These are phyloP conservation scores for Colletotrichum sp. DNA, from an alignment of 2,329 filamentous ascomycete genomes.

Conservation along the genomic window DNA sequence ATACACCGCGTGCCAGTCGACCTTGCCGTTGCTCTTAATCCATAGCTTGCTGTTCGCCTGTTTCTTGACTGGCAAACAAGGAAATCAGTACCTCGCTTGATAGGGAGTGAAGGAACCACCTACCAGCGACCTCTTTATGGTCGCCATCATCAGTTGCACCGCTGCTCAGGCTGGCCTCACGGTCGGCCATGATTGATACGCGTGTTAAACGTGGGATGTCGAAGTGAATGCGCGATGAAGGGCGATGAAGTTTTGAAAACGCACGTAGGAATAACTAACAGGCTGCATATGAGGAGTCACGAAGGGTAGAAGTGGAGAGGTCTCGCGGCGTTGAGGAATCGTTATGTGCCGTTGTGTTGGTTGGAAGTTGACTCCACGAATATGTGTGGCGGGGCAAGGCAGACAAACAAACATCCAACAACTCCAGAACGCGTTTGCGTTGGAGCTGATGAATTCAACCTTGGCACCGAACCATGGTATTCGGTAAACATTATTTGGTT, in stretches of 20 bases:
- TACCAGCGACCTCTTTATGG: not conserved
- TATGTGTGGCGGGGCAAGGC: not conserved
- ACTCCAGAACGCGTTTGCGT: not conserved
- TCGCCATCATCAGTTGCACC: not conserved
- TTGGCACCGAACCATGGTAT: too few species aligned
- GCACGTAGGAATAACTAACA: not conserved
- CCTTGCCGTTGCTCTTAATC: not conserved
- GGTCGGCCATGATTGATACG: not conserved
- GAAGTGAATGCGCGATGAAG: not conserved
- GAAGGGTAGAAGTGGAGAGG: not conserved
- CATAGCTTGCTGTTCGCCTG: not conserved
- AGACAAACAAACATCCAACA: not conserved
- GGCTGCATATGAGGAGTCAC: not conserved
- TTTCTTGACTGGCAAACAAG: not conserved
- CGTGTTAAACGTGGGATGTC: not conserved
- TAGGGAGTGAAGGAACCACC: not conserved
- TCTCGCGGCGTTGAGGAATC: not conserved
- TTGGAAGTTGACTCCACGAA: not conserved
- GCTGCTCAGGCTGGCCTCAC: not conserved
- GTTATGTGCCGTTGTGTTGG: not conserved
- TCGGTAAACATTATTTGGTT: not conserved
- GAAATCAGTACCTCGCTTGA: not conserved
- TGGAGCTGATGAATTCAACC: too few species aligned
- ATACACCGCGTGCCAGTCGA: not conserved
- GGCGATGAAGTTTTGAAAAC: not conserved